phyloP scores from a whole-genome alignment of 2,329 filamentous ascomycete genomes.

The Talaromyces atroroseus region DNA sequence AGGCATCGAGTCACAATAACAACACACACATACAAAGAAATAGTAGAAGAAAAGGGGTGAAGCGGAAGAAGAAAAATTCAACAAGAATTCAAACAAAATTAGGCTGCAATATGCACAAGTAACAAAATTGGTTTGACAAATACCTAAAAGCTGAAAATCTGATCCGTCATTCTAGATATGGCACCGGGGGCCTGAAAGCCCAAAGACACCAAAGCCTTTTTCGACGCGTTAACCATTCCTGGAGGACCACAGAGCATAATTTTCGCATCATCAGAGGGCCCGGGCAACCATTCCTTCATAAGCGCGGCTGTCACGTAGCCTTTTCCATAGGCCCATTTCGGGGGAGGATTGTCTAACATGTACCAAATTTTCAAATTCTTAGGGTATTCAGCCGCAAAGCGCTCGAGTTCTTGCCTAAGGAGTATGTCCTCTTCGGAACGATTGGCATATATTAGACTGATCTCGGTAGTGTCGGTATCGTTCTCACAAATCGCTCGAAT shows the following conservation, averaged over 20 bases:
- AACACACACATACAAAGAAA: no score
- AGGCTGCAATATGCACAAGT: no score
- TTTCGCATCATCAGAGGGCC: slow-evolving; percentile 44
- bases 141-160: slow-evolving; percentile 51
- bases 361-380: slow-evolving; percentile 54
- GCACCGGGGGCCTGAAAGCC: slow-evolving; percentile 50
- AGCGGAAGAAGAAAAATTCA: no score
- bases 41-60: no score
- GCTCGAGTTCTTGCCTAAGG: slow-evolving; percentile 51
- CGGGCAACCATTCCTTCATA: slow-evolving; percentile 47
- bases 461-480: slow-evolving; percentile 51
- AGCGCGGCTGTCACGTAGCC: slow-evolving; percentile 51
- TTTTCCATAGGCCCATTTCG: slow-evolving; percentile 44
- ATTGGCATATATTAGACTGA: slow-evolving; percentile 58
- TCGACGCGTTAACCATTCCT: slow-evolving; percentile 54
- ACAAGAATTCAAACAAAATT: no score
- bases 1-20: no score
- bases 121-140: not conserved
- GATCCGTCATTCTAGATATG: slow-evolving; percentile 49
- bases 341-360: slow-evolving; percentile 46
- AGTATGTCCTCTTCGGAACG: slow-evolving; percentile 56
- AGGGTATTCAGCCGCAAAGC: slow-evolving; percentile 47
- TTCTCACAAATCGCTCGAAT: slow-evolving; percentile 61
- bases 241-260: slow-evolving; percentile 58
- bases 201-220: slow-evolving; percentile 45